Conservation (phyloP, 805 yeast genomes). For the Starmerella potacharoeniae region DNA sequence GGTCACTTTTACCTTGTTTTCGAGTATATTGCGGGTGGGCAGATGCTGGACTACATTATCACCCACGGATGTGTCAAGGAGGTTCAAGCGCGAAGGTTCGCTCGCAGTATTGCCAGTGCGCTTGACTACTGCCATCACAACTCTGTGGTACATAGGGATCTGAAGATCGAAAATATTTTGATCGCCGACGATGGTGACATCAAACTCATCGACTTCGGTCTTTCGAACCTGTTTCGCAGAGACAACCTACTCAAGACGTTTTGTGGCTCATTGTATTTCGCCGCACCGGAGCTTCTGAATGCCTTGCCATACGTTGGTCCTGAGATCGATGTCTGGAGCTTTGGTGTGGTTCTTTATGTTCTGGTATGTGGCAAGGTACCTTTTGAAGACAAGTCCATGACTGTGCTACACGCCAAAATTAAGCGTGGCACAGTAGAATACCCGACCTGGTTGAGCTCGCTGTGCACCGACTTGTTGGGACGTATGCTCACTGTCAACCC, state of each 20-base stretch:
- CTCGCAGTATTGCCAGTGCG: conserved; percentile 89
- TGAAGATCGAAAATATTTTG: conserved; percentile 92
- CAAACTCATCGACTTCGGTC: conserved; percentile 91
- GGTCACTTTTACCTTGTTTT: conserved; percentile 94
- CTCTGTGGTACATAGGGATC: conserved; percentile 91
- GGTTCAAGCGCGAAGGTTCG: conserved; percentile 85
- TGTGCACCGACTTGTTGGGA: conserved; percentile 66
- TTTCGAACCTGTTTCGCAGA: conserved; percentile 73
- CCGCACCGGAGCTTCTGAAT: conserved; percentile 90
- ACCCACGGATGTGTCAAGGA: conserved; percentile 92
- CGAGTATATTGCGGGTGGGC: conserved; percentile 96
- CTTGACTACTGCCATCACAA: conserved; percentile 87
- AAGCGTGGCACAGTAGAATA: conserved; percentile 87
- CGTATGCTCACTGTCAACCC: conserved; percentile 92
- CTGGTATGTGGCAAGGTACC: conserved; percentile 97
- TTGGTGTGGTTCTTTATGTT: conserved; percentile 91
- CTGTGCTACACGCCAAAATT: conserved; percentile 84
- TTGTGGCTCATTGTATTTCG: conserved; percentile 95
- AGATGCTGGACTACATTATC: conserved; percentile 91
- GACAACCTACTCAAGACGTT: conserved; percentile 71
- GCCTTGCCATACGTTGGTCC: conserved; percentile 94
- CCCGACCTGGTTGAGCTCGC: conserved; percentile 68
- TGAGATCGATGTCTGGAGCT: conserved; percentile 96
- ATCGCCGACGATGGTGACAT: conserved; percentile 88
- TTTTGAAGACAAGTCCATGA: conserved; percentile 88